phyloP scores from a whole-genome alignment of 148 eudicot species.

The Euryodendron excelsum region DNA sequence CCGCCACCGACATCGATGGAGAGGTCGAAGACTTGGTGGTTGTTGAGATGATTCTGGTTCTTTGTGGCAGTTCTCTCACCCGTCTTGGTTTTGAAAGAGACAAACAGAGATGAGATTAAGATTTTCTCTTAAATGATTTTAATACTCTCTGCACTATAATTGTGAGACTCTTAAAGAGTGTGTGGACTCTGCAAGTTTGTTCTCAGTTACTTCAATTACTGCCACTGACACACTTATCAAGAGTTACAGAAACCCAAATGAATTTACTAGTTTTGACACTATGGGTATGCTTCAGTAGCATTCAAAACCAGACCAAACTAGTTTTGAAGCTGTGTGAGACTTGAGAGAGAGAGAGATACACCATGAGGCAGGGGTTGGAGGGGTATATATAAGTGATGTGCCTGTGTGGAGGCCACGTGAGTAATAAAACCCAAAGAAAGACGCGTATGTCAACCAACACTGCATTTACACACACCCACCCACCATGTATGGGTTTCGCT shows the following conservation, averaged over 20 bases:
- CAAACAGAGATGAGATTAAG: not conserved
- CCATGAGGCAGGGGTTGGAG: not conserved
- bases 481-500: no score
- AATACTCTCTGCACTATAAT: no score
- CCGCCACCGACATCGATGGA: conserved; percentile 26
- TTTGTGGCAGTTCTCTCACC: not conserved
- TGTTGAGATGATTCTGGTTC: not conserved
- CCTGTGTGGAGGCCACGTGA: no score
- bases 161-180: no score
- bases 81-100: not conserved
- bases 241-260: not conserved
- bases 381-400: no score
- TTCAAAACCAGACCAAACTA: not conserved
- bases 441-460: no score
- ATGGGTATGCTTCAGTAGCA: not conserved
- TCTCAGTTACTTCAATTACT: not conserved
- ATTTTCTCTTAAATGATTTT: no score
- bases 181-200: not conserved
- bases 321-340: not conserved
- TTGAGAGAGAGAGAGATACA: not conserved
- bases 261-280: not conserved
- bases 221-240: not conserved
- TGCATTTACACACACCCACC: no score
- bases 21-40: conserved; percentile 37
- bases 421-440: no score